A percentile compares a stretch with the other conserved stretches of the same genome.
Conservation (phyloP, 1,284 basidiomycete species). For the Calocybe gambosa region DNA sequence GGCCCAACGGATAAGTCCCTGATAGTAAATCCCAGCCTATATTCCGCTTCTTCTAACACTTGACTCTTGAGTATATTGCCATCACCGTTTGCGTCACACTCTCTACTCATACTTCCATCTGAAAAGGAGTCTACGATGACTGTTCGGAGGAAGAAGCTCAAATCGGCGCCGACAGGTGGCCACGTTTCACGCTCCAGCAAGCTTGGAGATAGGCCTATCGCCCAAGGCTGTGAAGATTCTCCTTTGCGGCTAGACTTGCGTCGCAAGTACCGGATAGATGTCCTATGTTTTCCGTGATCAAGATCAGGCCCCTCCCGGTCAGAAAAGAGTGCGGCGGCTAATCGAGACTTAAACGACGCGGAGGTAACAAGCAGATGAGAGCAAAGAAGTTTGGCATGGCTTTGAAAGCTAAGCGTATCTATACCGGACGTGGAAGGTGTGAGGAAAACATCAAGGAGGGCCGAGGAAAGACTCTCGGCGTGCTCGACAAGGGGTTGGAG, state of each 20-base stretch:
- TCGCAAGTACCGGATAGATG: conserved; percentile 30
- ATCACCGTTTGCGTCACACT: conserved; percentile 13
- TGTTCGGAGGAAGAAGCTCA: conserved; percentile 74
- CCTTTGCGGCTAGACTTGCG: conserved; percentile 22
- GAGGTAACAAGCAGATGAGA: conserved; percentile 66
- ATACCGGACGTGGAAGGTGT: conserved; percentile 26
- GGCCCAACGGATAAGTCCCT: conserved; percentile 60
- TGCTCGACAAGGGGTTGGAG: conserved; percentile 53
- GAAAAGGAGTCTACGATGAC: conserved; percentile 75
- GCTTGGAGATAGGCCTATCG: conserved; percentile 67
- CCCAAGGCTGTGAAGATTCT: conserved; percentile 39
- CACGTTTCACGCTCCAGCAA: conserved; percentile 68
- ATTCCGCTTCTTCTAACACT: conserved; percentile 62
- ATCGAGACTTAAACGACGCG: conserved; percentile 56
- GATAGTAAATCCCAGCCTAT: conserved; percentile 77
- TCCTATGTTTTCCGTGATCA: conserved; percentile 28
- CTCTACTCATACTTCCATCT: conserved; percentile 20
- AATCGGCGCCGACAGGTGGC: conserved; percentile 80
- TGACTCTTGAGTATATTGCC: conserved; percentile 16
- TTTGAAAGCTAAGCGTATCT: conserved; percentile 47
- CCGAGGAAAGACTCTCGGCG: conserved; percentile 50
- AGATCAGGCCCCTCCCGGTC: conserved; percentile 48
- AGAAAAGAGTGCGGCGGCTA: conserved; percentile 63
- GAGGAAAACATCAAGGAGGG: conserved; percentile 57
- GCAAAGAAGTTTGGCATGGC: conserved; percentile 60